Base-by-base conservation (phyloP, 2,329 filamentous ascomycete genomes). In the Sporothrix schenckii region DNA sequence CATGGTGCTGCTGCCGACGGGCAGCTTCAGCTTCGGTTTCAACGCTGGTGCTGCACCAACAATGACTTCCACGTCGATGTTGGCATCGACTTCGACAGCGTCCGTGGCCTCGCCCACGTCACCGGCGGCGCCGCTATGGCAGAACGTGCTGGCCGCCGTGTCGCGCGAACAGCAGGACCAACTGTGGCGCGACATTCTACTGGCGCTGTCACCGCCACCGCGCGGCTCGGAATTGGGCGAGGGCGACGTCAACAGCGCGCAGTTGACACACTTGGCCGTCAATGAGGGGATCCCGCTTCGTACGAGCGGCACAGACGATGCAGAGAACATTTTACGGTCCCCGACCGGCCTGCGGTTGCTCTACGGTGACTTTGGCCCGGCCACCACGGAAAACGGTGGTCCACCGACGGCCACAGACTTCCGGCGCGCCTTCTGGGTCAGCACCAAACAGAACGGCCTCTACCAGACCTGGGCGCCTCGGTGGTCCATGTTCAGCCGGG, bases 401-500 rank as follows among this genome's bases (percentile, higher is more conserved):
- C 11, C 80, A 2, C 61, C 83, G 1, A 77, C 78, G 0, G 69
- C 76, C 1, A 67, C 76, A 0, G 90, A 94, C 76, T 91, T 96
- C 71, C 78, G 82, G 0, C 71, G 78, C 0, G 90, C 93, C 0
- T 87, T 97, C 73, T 98, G 94, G 94, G 91, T 91, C 0, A 86
- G 85, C 14, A 89, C 91, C 4, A 87, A 85, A 68, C 93, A 97
- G 78, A 92, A 93, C 76, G 91, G 90, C 2, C 91, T 98, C 71
- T 80, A 83, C 49, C 94, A 98, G 81, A 89, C 86, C 1, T 98
- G 94, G 94, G 91, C 93, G 0, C 94, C 94, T 16, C 81, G 89
- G 0, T 94, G 93, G 84, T 97, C 93, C 34, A 97, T 97, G 94
- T 98, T 98, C 79, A 93, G 91, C 73, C 87, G 93, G 1, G 94